Conservation (phyloP, 2,329 filamentous ascomycete genomes). For the Cercospora beticola region DNA sequence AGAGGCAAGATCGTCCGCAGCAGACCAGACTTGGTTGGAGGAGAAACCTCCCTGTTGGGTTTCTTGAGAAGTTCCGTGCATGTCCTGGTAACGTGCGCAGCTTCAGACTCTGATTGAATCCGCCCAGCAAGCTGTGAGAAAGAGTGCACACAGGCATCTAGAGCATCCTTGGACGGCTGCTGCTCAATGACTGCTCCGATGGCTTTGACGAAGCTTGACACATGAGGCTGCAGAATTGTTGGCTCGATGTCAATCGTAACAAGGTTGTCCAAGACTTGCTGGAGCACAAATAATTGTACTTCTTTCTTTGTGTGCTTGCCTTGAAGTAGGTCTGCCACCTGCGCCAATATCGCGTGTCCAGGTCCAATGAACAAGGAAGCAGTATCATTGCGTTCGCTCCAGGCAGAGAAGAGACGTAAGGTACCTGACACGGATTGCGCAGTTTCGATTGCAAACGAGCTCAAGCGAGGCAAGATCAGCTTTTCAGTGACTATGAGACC, state of each 20-base stretch:
- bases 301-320: constrained; percentile 77
- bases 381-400: constrained; percentile 67
- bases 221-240: constrained; percentile 62
- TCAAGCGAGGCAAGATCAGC: constrained; percentile 72
- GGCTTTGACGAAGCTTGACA: constrained; percentile 62
- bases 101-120: constrained; percentile 66
- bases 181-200: constrained; percentile 56
- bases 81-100: constrained; percentile 75
- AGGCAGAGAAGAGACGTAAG: constrained; percentile 76
- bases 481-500: constrained; percentile 69
- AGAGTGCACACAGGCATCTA: constrained; percentile 75
- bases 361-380: constrained; percentile 68
- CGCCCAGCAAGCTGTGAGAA: constrained; percentile 74
- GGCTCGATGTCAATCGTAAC: constrained; percentile 59
- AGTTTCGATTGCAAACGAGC: constrained; percentile 78
- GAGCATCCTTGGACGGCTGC: constrained; percentile 67
- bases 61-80: constrained; percentile 79
- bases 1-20: constrained; percentile 80
- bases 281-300: constrained; percentile 78
- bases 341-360: constrained; percentile 60
- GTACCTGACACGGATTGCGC: constrained; percentile 84
- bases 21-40: constrained; percentile 77
- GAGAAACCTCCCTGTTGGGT: constrained; percentile 77
- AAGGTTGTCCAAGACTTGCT: constrained; percentile 68
- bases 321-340: constrained; percentile 70